Percentiles rank a stretch among this genome's conserved stretches.
Conservation (phyloP, 2,329 filamentous ascomycete species). For the Aspergillus brasiliensis region DNA sequence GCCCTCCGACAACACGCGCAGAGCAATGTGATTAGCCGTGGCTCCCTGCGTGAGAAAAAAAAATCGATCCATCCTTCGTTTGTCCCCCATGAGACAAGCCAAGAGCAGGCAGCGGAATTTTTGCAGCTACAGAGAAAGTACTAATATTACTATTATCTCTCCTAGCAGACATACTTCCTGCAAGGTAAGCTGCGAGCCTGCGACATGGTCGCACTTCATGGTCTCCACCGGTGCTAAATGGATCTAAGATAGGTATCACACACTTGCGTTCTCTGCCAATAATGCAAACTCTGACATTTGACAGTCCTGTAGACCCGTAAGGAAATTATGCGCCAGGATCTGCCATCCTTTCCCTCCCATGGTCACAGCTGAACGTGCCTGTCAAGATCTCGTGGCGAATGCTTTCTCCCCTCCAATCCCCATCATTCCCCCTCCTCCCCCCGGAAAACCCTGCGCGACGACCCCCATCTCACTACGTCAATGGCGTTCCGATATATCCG, state of each 20-base stretch:
- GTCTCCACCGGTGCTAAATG: not conserved
- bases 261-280: too few relatives aligned
- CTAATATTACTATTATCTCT: not conserved
- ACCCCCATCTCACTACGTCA: constrained; percentile 1
- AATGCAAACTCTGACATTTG: constrained; percentile 1
- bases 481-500: not conserved
- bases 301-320: not conserved
- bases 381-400: not conserved
- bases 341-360: not conserved
- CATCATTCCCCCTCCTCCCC: too few relatives aligned
- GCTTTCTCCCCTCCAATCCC: not conserved
- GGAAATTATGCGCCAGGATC: not conserved
- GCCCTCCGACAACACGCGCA: not conserved
- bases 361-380: not conserved
- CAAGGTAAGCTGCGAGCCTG: not conserved
- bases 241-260: not conserved
- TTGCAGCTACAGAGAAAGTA: not conserved
- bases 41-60: not conserved
- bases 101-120: constrained; percentile 4
- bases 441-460: not conserved
- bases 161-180: not conserved
- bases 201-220: not conserved
- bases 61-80: not conserved
- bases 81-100: not conserved
- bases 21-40: not conserved